Percentiles rank a stretch among this genome's conserved stretches.
Conservation (phyloP, 2,329 filamentous ascomycete genomes). For the Colletotrichum cereale region DNA sequence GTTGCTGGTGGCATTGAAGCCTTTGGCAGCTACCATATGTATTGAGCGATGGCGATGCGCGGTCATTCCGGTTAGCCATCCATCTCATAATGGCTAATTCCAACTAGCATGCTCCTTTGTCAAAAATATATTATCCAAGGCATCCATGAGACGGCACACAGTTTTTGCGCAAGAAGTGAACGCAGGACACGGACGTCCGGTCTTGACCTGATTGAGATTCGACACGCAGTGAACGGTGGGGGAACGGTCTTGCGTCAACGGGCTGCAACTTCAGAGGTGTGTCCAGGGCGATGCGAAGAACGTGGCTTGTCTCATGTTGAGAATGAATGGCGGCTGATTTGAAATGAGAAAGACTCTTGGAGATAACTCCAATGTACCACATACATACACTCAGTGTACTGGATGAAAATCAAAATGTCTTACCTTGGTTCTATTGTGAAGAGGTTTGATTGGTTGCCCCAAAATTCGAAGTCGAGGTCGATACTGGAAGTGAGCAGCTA, state of each 20-base stretch:
- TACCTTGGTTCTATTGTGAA: rapidly evolving
- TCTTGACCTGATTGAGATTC: too few species aligned
- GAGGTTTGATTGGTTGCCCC: not conserved
- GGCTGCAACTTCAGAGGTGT: not conserved
- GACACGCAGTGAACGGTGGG: not conserved
- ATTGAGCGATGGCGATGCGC: not conserved
- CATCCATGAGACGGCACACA: not conserved
- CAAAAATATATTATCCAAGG: rapidly evolving
- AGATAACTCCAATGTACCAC: too few species aligned
- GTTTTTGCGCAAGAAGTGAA: not conserved
- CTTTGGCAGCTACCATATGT: not conserved
- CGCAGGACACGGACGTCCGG: not conserved
- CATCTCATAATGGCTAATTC: conserved; percentile 4
- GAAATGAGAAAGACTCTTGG: not conserved
- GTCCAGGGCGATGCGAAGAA: not conserved
- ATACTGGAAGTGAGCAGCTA: not conserved
- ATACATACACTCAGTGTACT: too few species aligned
- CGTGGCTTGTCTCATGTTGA: not conserved
- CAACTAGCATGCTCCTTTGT: not conserved
- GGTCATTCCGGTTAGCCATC: too few species aligned
- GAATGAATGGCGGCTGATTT: not conserved
- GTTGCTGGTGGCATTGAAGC: not conserved
- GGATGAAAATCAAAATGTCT: not conserved
- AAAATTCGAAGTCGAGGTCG: not conserved
- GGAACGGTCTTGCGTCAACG: too few species aligned